phyloP scores from a whole-genome alignment of 768 basidiomycete genomes.

The Erythrobasidium yunnanense region DNA sequence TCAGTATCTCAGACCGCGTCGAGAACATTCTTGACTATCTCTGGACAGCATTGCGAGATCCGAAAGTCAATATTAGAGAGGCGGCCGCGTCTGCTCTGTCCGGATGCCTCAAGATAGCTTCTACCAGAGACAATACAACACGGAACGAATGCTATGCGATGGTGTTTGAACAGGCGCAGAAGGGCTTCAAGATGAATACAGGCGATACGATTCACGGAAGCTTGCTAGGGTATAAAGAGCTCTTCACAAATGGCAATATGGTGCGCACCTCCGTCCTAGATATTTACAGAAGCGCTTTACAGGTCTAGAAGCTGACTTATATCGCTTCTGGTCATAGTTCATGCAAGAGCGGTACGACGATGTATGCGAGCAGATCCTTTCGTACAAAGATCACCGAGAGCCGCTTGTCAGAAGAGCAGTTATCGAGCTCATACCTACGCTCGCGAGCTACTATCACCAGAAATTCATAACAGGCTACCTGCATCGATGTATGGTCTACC shows the following conservation, averaged over 20 bases:
- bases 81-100: slow-evolving; percentile 88
- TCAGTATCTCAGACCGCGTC: slow-evolving; percentile 68
- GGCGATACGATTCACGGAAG: slow-evolving; percentile 89
- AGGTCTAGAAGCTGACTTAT: neutral
- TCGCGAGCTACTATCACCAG: slow-evolving; percentile 86
- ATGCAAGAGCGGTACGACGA: slow-evolving; percentile 54
- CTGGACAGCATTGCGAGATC: slow-evolving; percentile 75
- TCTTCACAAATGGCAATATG: slow-evolving; percentile 87
- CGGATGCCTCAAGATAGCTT: slow-evolving; percentile 78
- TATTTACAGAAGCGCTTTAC: neutral
- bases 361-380: slow-evolving; percentile 77
- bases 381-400: slow-evolving; percentile 78
- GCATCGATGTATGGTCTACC: slow-evolving; percentile 85
- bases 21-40: slow-evolving; percentile 83
- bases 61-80: slow-evolving; percentile 76
- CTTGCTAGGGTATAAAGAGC: slow-evolving; percentile 76
- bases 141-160: slow-evolving; percentile 54
- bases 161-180: slow-evolving; percentile 79
- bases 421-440: slow-evolving; percentile 84
- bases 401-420: slow-evolving; percentile 82
- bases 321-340: slow-evolving; percentile 39
- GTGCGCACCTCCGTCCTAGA: slow-evolving; percentile 46
- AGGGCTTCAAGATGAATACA: slow-evolving; percentile 62
- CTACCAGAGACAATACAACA: slow-evolving; percentile 54
- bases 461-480: slow-evolving; percentile 83